phyloP scores from a whole-genome alignment of 805 yeast species.

The Hanseniaspora vineae region DNA sequence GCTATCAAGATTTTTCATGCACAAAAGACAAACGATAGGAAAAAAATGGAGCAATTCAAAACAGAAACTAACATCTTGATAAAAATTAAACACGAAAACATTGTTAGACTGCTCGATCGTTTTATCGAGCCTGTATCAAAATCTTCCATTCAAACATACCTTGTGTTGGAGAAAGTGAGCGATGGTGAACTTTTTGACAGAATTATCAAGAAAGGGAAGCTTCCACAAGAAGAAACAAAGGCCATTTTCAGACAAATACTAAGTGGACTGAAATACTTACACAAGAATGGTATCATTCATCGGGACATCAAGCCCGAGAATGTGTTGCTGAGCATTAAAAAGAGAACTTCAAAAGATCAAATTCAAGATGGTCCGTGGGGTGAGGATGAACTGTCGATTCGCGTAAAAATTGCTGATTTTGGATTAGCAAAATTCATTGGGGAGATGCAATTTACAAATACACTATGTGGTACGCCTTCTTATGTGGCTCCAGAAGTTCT shows the following conservation, averaged over 20 bases:
- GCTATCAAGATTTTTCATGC: conserved; percentile 70
- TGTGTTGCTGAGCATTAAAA: conserved; percentile 39
- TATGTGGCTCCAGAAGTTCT: conserved; percentile 75
- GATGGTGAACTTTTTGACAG: conserved; percentile 69
- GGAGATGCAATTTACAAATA: conserved; percentile 59
- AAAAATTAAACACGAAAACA: conserved; percentile 56
- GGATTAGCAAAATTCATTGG: conserved; percentile 57
- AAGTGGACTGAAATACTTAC: conserved; percentile 53
- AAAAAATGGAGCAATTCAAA: conserved; percentile 32
- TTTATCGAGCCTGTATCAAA: conserved; percentile 42
- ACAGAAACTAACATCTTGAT: conserved; percentile 58
- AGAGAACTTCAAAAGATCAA: conserved; percentile 22
- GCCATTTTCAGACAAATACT: conserved; percentile 53
- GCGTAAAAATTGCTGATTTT: conserved; percentile 72
- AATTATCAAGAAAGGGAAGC: conserved; percentile 48
- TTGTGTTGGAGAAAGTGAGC: conserved; percentile 61
- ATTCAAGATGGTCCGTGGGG: conserved; percentile 30
- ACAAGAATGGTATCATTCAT: conserved; percentile 58
- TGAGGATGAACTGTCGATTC: conserved; percentile 42
- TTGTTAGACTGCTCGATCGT: conserved; percentile 49
- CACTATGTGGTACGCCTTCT: conserved; percentile 79
- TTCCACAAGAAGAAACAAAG: conserved; percentile 49
- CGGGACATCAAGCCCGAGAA: conserved; percentile 76
- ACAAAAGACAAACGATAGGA: conserved; percentile 28
- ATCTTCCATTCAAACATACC: conserved; percentile 32